These are phyloP conservation scores for Ceratocystis harringtonii DNA, from an alignment of 2,329 filamentous ascomycete species.

Conservation along the genomic window DNA sequence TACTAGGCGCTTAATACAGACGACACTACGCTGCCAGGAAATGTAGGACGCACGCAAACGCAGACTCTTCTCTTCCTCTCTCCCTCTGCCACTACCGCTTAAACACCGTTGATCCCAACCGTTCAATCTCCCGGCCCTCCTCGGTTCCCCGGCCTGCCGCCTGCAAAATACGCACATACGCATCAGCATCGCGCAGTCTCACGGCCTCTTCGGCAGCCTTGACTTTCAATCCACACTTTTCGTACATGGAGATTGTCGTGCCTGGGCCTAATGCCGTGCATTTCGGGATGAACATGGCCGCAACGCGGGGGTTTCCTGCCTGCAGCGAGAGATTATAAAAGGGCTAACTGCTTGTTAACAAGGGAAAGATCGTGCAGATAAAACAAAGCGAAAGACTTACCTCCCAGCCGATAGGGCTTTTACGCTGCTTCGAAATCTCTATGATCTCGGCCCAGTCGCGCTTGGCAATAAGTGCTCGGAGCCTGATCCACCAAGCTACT, in stretches of 20 bases:
- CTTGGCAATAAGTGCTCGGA: slow-evolving; percentile 77
- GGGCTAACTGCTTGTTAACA: slow-evolving; percentile 35
- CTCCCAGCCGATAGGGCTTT: slow-evolving; percentile 94
- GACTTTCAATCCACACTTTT: slow-evolving; percentile 80
- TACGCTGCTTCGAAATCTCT: slow-evolving; percentile 62
- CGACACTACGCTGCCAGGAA: too few species aligned
- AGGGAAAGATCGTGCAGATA: background rate
- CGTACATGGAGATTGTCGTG: slow-evolving; percentile 78
- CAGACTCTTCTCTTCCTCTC: background rate
- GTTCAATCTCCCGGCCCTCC: slow-evolving; percentile 65
- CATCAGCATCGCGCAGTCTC: slow-evolving; percentile 59
- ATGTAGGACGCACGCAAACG: too few species aligned
- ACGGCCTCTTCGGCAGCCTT: slow-evolving; percentile 87
- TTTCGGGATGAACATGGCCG: slow-evolving; percentile 72
- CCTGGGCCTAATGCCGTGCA: slow-evolving; percentile 55
- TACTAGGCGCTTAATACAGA: too few species aligned
- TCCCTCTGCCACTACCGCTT: slow-evolving; percentile 23
- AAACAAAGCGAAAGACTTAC: slow-evolving; percentile 32
- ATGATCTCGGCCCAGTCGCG: slow-evolving; percentile 88
- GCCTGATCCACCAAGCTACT: slow-evolving; percentile 68
- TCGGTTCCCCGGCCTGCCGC: slow-evolving; percentile 56
- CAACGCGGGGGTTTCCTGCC: slow-evolving; percentile 79
- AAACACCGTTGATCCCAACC: slow-evolving; percentile 49
- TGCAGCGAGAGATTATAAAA: slow-evolving; percentile 83
- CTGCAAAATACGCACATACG: slow-evolving; percentile 57